These are phyloP conservation scores for Phytopythium mirpurense DNA, from an alignment of 352 stramenopile species.

Conservation along the genomic window DNA sequence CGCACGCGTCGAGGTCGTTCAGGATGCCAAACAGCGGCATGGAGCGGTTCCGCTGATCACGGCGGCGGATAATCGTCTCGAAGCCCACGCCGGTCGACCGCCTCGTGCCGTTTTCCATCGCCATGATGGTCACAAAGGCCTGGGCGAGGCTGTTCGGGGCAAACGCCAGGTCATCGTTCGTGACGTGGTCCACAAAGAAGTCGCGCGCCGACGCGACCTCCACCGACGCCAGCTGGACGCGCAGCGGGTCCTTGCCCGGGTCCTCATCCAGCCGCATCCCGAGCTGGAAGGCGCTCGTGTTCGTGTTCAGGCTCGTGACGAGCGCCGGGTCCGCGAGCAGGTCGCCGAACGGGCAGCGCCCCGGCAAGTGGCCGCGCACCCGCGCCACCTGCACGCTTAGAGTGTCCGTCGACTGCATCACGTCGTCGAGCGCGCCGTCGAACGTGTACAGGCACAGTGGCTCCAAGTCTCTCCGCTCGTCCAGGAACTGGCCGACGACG, in stretches of 20 bases:
- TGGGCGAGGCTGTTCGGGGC: background rate
- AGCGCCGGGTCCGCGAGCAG: constrained; percentile 44
- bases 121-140: background rate
- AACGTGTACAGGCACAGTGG: constrained; percentile 38
- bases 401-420: constrained; percentile 1
- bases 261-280: constrained; percentile 34
- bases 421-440: constrained; percentile 5
- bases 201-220: constrained; percentile 40
- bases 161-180: background rate
- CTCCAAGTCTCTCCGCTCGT: constrained; percentile 14
- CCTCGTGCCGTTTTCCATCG: background rate
- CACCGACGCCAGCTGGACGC: constrained; percentile 46
- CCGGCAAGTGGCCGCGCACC: constrained; percentile 2
- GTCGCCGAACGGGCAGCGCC: constrained; percentile 56
- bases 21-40: constrained; percentile 76
- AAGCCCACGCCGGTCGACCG: constrained; percentile 43
- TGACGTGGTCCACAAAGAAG: constrained; percentile 37
- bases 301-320: constrained; percentile 34
- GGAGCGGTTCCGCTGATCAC: constrained; percentile 22
- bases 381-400: background rate
- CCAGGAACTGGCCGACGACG: constrained; percentile 17
- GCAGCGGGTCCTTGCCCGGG: constrained; percentile 19
- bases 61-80: constrained; percentile 56
- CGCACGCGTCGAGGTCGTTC: constrained; percentile 55
- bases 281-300: constrained; percentile 26